Base-by-base conservation (phyloP, 2,329 filamentous ascomycete genomes). In the Sporothrix phasma region DNA sequence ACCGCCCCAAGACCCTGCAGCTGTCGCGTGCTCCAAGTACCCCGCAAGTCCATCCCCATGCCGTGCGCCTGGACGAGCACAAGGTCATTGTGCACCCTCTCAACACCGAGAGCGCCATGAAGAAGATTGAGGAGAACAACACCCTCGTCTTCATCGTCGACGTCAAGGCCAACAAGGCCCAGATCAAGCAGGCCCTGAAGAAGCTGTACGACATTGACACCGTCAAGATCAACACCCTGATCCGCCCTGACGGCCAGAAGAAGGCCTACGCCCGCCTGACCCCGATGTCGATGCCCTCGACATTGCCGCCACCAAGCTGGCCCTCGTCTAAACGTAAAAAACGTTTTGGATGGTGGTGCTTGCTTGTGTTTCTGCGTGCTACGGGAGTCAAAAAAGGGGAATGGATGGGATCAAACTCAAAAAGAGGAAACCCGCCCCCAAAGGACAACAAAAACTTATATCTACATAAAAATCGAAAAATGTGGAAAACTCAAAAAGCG, bases 51-150 rank as follows among this genome's bases (percentile, higher is more conserved):
- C 72, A 86, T 99, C 77, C 88, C 74, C 88, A 93, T 79, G 85
- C 86, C 77, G 88, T 92, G 73, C 89, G 92, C 74, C 90, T 99
- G 75, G 94, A 99, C 82, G 90, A 93, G 82, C 90, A 92, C 86
- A 97, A 96, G 88, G 85, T 97, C 78, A 89, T 99, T 79, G 84
- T 97, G 76, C 91, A 97, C 87, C 94, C 94, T 71, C 86, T 99
- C 77, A 99, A 99, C 88, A 99, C 94, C 67, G 94, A 99, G 89
- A 94, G 89, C 76, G 94, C 95, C 76, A 97, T 99, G 93, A 99
- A 99, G 91, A 76, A 97, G 89, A 97, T 99, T 74, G 94, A 99
- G 86, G 94, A 99, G 89, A 92, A 99, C 88, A 99, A 99, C 87
- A 99, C 94, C 72, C 87, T 99, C 62, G 91, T 96, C 77, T 97